Evolutionary conservation across 31 red algal genomes (phyloP).

Genomic region (Odonthalia washingtoniensis): DNA sequence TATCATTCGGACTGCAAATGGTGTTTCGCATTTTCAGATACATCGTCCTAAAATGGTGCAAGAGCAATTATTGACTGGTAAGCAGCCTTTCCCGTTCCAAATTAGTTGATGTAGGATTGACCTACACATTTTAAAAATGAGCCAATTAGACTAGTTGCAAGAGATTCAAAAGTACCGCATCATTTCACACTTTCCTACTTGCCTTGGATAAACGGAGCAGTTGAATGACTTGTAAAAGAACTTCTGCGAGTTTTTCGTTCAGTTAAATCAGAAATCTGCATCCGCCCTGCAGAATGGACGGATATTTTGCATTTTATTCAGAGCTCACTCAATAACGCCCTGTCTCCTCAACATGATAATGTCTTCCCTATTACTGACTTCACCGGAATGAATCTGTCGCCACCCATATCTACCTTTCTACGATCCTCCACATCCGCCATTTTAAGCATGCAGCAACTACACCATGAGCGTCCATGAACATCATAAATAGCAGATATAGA

Average conservation of each 20-base stretch:
- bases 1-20: conserved; percentile 9
- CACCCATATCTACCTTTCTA: neutral
- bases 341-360: neutral
- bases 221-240: conserved; percentile 25
- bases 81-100: neutral
- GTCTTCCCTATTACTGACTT: neutral
- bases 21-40: neutral
- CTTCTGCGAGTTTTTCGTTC: neutral
- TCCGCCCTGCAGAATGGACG: conserved; percentile 14
- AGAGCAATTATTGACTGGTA: conserved; percentile 13
- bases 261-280: neutral
- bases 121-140: conserved; percentile 35
- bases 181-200: conserved; percentile 31
- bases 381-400: neutral
- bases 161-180: neutral
- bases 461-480: neutral
- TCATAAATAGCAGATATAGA: neutral
- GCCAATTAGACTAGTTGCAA: neutral
- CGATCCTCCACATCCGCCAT: neutral
- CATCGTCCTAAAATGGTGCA: neutral
- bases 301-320: conserved; percentile 11
- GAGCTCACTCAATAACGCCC: conserved; percentile 10
- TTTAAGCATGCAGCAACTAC: neutral
- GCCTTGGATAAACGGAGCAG: conserved; percentile 26
- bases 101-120: conserved; percentile 3